Evolutionary conservation across 257 asterid genomes (phyloP).

Genomic region (Solanum peruvianum): DNA sequence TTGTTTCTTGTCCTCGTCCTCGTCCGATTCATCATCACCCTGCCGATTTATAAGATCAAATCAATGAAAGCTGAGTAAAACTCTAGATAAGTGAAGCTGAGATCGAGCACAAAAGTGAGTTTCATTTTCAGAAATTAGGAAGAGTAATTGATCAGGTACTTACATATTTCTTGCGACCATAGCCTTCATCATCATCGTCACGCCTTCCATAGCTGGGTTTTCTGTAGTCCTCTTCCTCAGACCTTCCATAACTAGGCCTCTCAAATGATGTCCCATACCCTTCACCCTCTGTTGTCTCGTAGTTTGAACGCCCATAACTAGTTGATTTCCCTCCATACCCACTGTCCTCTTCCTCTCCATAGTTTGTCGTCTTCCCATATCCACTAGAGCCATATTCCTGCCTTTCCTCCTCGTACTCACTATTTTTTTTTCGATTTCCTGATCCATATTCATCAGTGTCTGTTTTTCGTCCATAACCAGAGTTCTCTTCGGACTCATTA

Average conservation of each 20-base stretch:
- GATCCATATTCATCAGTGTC: not conserved
- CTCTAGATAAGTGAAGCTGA: not conserved
- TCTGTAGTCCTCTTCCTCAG: slow-evolving; percentile 40
- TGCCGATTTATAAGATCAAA: slow-evolving; percentile 1
- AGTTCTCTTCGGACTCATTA: slow-evolving; percentile 2
- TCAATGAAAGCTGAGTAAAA: not conserved
- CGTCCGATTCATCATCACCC: slow-evolving; percentile 20
- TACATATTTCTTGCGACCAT: slow-evolving; percentile 77
- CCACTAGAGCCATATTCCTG: slow-evolving; percentile 1
- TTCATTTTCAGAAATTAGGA: not conserved
- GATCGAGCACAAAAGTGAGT: not conserved
- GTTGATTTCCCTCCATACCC: not conserved
- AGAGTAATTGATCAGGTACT: slow-evolving; percentile 1
- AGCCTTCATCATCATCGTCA: slow-evolving; percentile 22
- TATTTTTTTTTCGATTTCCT: not conserved
- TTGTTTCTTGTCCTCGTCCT: slow-evolving; percentile 14
- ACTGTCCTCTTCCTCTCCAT: slow-evolving; percentile 12
- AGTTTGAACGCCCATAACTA: not conserved
- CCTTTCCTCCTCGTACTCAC: not conserved
- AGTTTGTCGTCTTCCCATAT: slow-evolving; percentile 7
- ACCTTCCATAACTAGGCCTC: slow-evolving; percentile 10
- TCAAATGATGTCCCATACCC: not conserved
- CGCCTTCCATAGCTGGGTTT: slow-evolving; percentile 45
- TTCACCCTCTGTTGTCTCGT: not conserved
- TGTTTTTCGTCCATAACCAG: not conserved